These are phyloP conservation scores for Torulaspora delbrueckii DNA, from an alignment of 805 yeast genomes.

Conservation along the genomic window DNA sequence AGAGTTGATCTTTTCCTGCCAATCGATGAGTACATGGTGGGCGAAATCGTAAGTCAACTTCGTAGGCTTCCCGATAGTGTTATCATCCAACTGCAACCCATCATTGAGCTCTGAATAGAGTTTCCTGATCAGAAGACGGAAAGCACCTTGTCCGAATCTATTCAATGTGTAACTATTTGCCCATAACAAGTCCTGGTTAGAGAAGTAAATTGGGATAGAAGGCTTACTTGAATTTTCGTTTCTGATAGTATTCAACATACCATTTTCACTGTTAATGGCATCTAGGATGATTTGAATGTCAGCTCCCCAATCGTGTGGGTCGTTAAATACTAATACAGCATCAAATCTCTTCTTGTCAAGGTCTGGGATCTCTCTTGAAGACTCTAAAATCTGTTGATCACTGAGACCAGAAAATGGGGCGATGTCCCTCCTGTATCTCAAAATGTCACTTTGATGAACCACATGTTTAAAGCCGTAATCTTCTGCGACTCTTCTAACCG, in stretches of 20 bases:
- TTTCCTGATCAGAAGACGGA: slow-evolving; percentile 56
- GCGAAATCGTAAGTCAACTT: slow-evolving; percentile 79
- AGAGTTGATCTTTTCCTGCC: slow-evolving; percentile 41
- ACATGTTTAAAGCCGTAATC: slow-evolving; percentile 76
- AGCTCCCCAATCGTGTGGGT: slow-evolving; percentile 83
- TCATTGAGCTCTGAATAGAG: slow-evolving; percentile 51
- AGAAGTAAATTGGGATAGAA: slow-evolving; percentile 66
- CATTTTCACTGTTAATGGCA: slow-evolving; percentile 56
- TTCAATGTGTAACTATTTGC: slow-evolving; percentile 75
- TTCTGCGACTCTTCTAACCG: slow-evolving; percentile 66
- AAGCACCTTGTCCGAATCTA: slow-evolving; percentile 90
- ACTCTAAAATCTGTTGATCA: slow-evolving; percentile 41
- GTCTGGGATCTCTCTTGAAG: slow-evolving; percentile 30
- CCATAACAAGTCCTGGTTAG: slow-evolving; percentile 83
- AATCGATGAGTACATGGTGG: slow-evolving; percentile 55
- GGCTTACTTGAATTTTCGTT: slow-evolving; percentile 38
- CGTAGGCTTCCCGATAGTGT: slow-evolving; percentile 78
- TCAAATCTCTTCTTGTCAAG: slow-evolving; percentile 48
- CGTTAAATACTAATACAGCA: slow-evolving; percentile 78
- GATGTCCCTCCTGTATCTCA: slow-evolving; percentile 50
- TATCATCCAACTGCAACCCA: slow-evolving; percentile 46
- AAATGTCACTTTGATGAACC: slow-evolving; percentile 65
- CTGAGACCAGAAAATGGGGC: slow-evolving; percentile 81
- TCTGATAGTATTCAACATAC: slow-evolving; percentile 60
- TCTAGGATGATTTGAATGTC: slow-evolving; percentile 78